Percentiles rank a stretch among this genome's conserved stretches.
These are phyloP conservation scores for Thelonectria blattea DNA, from an alignment of 2,329 filamentous ascomycete species.

Conservation along the genomic window DNA sequence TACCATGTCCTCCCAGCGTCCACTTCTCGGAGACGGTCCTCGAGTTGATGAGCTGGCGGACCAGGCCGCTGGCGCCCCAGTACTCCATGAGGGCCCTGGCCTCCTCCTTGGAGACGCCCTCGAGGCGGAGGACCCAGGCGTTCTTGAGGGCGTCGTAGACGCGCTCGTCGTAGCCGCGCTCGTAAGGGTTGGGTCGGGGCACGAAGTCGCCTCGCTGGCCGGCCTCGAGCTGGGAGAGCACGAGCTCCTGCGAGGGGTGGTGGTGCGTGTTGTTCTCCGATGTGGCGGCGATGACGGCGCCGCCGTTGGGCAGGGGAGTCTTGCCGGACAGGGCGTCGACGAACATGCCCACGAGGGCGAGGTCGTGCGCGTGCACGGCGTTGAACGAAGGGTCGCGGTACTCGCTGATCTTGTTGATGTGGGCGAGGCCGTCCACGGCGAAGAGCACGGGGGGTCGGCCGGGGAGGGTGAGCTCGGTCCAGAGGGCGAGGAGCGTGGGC, in stretches of 20 bases:
- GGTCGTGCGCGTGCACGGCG: constrained; percentile 83
- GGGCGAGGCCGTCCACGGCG: constrained; percentile 77
- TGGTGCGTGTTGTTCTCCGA: constrained; percentile 72
- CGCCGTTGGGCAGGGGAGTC: constrained; percentile 70
- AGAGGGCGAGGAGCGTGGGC: constrained; percentile 80
- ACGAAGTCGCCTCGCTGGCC: constrained; percentile 44
- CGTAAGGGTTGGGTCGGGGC: constrained; percentile 58
- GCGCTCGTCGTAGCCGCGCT: constrained; percentile 62
- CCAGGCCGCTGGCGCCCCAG: constrained; percentile 84
- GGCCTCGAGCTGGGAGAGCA: constrained; percentile 63
- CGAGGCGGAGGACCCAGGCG: constrained; percentile 61
- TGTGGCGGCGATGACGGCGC: constrained; percentile 76
- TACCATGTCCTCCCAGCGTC: constrained; percentile 79
- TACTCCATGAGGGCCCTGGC: constrained; percentile 87
- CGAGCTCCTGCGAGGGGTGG: constrained; percentile 71
- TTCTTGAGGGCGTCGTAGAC: constrained; percentile 59
- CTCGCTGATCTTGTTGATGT: constrained; percentile 78
- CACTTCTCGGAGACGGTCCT: constrained; percentile 79
- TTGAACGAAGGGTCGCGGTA: constrained; percentile 77
- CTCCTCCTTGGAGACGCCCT: constrained; percentile 75
- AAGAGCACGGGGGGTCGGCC: constrained; percentile 70
- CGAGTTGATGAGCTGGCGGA: constrained; percentile 74
- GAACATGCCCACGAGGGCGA: constrained; percentile 78
- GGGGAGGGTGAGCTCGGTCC: constrained; percentile 73
- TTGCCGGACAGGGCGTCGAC: constrained; percentile 71